Base-by-base conservation (phyloP, 176 grass and related monocot species). In the Aegilops tauschii region DNA sequence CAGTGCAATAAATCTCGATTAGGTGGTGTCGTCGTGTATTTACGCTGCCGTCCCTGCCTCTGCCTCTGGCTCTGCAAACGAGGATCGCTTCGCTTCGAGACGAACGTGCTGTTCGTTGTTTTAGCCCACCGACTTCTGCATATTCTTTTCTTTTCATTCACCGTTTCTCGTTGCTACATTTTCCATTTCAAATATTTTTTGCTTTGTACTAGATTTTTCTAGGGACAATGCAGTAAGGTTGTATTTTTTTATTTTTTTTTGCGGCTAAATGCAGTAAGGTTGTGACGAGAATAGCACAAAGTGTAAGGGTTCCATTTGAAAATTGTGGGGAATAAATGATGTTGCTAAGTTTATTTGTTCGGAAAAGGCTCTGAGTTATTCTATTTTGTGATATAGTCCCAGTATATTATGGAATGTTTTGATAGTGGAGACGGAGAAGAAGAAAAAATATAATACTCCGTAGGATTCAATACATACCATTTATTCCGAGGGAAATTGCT, bases 1-100 rank as follows among this genome's bases (percentile, higher is more conserved):
- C 61, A 85, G 78, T 59, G 90, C 82, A 88, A 85, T 88, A 88
- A 88, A 91, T 91, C 78, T 78, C 61, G 61, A 88, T 81, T 59
- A 42, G 42, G 31, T 79, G 1, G n/a, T 79, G 6, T 29, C 63
- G 5, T 42, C 62, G 5, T n/a, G 11, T 45, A 86, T 80, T 91
- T 88, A 54, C 82, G 27, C 47, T 58, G 31, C 50, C 25, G 52
- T 21, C 82, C 69, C 40, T 39, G 36, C 36, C 36, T 4, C 32
- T 34, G 32, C 4, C 36, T 39, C 82, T 85, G 35, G 12, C 42
- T 40, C 65, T 3, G 14, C 5, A 2, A 17, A 30, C 71, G 73
- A 81, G 86, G 82, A 85, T 91, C 65, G 71, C 71, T 74, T 90
- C 64, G 70, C 71, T 75, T 87, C 84, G 8, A 87, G 80, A 59